phyloP scores from a whole-genome alignment of 305 asterid species.

The Fraxinus nigra region DNA sequence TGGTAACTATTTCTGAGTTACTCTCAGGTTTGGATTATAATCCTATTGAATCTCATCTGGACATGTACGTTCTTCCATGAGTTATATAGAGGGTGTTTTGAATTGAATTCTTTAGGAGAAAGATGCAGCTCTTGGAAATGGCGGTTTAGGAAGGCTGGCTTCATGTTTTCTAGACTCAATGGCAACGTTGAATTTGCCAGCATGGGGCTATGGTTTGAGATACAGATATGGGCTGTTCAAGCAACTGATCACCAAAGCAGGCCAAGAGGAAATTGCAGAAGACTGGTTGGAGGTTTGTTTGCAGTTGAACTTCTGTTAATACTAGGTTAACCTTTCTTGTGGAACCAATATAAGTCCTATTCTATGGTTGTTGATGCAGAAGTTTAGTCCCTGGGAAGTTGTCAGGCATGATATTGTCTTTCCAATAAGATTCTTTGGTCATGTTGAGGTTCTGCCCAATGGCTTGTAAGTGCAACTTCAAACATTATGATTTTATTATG shows the following conservation, averaged over 20 bases:
- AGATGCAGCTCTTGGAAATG: slow-evolving; percentile 99
- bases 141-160: slow-evolving; percentile 99
- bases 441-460: slow-evolving; percentile 74
- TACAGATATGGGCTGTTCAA: slow-evolving; percentile 94
- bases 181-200: slow-evolving; percentile 98
- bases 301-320: slow-evolving; percentile 21
- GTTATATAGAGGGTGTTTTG: slow-evolving; percentile 6
- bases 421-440: slow-evolving; percentile 91
- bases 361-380: slow-evolving; percentile 50
- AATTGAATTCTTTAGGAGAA: slow-evolving; percentile 61
- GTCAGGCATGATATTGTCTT: slow-evolving; percentile 88
- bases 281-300: slow-evolving; percentile 95
- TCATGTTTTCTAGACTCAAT: slow-evolving; percentile 98
- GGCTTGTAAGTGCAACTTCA: slow-evolving; percentile 77
- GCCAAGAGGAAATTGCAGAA: slow-evolving; percentile 92
- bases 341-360: slow-evolving; percentile 14
- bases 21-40: background rate
- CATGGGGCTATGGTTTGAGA: slow-evolving; percentile 99
- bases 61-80: background rate
- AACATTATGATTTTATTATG: slow-evolving; percentile 24
- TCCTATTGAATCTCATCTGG: background rate
- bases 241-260: slow-evolving; percentile 77
- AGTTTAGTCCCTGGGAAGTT: slow-evolving; percentile 98
- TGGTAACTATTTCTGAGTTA: slow-evolving; percentile 1
- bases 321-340: slow-evolving; percentile 19